phyloP scores from a whole-genome alignment of 202 grass and related monocot genomes.

The Setaria italica region DNA sequence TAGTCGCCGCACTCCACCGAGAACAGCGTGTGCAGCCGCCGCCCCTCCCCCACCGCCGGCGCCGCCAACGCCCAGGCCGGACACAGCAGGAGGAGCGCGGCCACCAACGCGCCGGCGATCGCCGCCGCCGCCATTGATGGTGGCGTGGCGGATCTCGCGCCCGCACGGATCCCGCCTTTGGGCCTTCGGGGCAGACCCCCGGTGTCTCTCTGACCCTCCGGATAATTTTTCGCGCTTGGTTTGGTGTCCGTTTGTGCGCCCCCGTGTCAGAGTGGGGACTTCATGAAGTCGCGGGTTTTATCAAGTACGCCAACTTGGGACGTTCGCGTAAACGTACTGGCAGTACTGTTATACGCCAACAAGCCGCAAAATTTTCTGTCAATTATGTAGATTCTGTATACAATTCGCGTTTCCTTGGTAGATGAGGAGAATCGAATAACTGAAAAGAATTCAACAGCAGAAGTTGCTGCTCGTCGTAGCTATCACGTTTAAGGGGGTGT shows the following conservation, averaged over 20 bases:
- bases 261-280: not conserved
- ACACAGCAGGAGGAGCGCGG: slow-evolving; percentile 12
- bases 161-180: slow-evolving; percentile 46
- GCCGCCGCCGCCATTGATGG: slow-evolving; percentile 52
- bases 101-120: slow-evolving; percentile 30
- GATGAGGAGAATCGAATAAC: not conserved
- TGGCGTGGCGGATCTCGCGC: slow-evolving; percentile 49
- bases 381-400: not conserved
- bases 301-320: not conserved
- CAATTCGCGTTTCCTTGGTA: too few species aligned
- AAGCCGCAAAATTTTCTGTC: not conserved
- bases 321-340: not conserved
- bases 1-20: slow-evolving; percentile 96
- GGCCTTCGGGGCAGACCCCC: not conserved
- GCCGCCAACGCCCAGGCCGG: not conserved
- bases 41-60: slow-evolving; percentile 38
- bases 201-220: not conserved
- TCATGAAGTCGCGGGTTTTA: not conserved
- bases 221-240: slow-evolving; percentile 13
- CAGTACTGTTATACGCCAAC: not conserved
- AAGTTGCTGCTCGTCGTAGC: not conserved
- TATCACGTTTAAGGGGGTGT: not conserved
- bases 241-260: slow-evolving; percentile 25
- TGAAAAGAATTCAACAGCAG: not conserved
- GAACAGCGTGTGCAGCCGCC: slow-evolving; percentile 93